These are phyloP conservation scores for Phytophthora kernoviae DNA, from an alignment of 352 stramenopile genomes.

Conservation along the genomic window DNA sequence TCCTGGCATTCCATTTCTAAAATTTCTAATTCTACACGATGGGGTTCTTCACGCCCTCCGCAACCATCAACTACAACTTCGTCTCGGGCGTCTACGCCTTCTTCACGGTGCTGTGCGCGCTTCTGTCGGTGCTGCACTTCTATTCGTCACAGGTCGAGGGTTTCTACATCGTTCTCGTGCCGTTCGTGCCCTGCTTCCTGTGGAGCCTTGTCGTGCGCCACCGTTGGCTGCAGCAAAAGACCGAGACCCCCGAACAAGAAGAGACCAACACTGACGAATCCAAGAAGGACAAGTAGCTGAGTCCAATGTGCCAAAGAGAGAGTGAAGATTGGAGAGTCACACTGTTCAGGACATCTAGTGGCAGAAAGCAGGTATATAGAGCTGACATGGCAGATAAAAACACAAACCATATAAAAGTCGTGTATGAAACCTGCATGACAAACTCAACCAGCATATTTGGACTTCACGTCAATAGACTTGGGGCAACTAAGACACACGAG, in stretches of 20 bases:
- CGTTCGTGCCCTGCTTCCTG: constrained; percentile 82
- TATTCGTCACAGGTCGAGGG: constrained; percentile 73
- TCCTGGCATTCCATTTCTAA: too few relatives aligned
- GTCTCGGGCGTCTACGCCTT: constrained; percentile 77
- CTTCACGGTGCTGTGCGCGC: constrained; percentile 60
- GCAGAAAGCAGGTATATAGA: background rate
- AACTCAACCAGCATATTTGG: too few relatives aligned
- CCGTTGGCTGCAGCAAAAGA: constrained; percentile 57
- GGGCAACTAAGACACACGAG: too few relatives aligned
- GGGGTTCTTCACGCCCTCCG: constrained; percentile 65
- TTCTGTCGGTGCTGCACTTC: constrained; percentile 67
- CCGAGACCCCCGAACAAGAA: constrained; percentile 20
- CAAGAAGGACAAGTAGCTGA: constrained; percentile 41
- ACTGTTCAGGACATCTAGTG: too few relatives aligned
- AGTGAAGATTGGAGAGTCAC: background rate
- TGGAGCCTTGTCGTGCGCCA: constrained; percentile 84
- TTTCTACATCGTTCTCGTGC: constrained; percentile 86
- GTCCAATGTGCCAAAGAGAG: background rate
- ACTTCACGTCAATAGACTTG: too few relatives aligned
- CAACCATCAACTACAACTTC: constrained; percentile 92
- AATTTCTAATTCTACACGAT: too few relatives aligned
- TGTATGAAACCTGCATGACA: constrained; percentile 2
- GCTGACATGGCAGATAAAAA: constrained; percentile 12
- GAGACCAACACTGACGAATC: constrained; percentile 12
- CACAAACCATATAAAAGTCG: constrained; percentile 8